Base-by-base conservation (phyloP, 2,329 filamentous ascomycete species). In the Helotiales sp. region DNA sequence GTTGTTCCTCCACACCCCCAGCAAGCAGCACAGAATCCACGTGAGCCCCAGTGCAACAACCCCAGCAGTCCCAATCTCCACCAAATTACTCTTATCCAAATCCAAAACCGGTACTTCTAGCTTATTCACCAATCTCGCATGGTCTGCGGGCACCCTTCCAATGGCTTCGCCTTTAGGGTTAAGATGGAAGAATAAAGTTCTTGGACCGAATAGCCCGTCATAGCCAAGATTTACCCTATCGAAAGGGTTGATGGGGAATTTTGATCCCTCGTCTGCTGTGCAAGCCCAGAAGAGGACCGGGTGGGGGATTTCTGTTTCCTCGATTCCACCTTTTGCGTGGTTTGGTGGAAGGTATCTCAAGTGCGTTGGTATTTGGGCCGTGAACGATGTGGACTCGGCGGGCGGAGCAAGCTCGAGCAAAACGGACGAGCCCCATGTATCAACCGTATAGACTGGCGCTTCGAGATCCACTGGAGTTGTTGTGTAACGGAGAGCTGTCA, bases 201-300 rank as follows among this genome's bases (percentile, higher is more conserved):
- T 81, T 0, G 84, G 81, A 1, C 83, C 84, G 71, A 97, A 97
- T 8, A 96, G 73, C 0, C 81, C 83, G 63, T 97, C 93, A 71
- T 93, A 97, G 1, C 92, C 93, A n/a, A 97, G 68, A 69, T 91
- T 84, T n/a, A 81, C 77, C 5, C 90, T 80, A 71, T 97, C 93
- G 72, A 98, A 98, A 0, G 93, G 93, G 68, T 89, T 96, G 5
- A 80, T 82, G 0, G 82, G 73, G 73, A 93, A 90, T 67, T 90
- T 88, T 0, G 80, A 80, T 0, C 82, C 84, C 52, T 84, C 81
- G 9, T 84, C 81, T 0, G 87, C 83, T 7, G 82, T 79, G 69
- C 93, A 98, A 0, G 92, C 91, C 93, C 93, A 97, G 77, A 97
- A 97, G 0, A 97, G 82, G 0, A 84, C 82, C 0, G 93, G 93